phyloP scores from a whole-genome alignment of 2,329 filamentous ascomycete genomes.

The Fusarium buharicum region DNA sequence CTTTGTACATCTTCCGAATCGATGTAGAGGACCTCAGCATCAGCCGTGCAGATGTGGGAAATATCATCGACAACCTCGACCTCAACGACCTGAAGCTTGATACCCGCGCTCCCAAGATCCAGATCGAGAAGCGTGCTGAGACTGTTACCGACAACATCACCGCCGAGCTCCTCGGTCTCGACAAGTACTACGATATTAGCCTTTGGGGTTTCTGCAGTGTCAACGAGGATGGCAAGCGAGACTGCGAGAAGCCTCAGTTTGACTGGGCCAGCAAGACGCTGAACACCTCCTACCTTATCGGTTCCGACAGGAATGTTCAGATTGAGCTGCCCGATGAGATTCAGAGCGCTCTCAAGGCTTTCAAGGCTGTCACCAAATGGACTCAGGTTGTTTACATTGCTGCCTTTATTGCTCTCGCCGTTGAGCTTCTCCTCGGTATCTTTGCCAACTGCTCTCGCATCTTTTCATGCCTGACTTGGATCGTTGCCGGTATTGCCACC shows the following conservation, averaged over 20 bases:
- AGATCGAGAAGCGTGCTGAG: constrained; percentile 63
- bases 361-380: constrained; percentile 80
- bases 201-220: constrained; percentile 89
- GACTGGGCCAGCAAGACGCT: constrained; percentile 82
- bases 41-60: constrained; percentile 49
- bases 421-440: constrained; percentile 81
- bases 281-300: constrained; percentile 67
- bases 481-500: constrained; percentile 74
- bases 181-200: constrained; percentile 81
- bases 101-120: constrained; percentile 41
- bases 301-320: constrained; percentile 60
- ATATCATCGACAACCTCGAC: constrained; percentile 50
- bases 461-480: constrained; percentile 83
- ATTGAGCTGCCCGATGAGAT: constrained; percentile 75
- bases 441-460: constrained; percentile 84
- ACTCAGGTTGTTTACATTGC: constrained; percentile 84
- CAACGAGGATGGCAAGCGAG: constrained; percentile 61
- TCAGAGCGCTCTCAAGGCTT: constrained; percentile 74
- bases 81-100: constrained; percentile 34
- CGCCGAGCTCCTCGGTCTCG: constrained; percentile 69
- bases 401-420: constrained; percentile 73
- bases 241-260: constrained; percentile 77
- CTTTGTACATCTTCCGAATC: constrained; percentile 68
- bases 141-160: constrained; percentile 61
- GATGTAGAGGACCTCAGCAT: constrained; percentile 68